Evolutionary conservation across 345 rosid species (phyloP).

Genomic region (Murraya koenigii): DNA sequence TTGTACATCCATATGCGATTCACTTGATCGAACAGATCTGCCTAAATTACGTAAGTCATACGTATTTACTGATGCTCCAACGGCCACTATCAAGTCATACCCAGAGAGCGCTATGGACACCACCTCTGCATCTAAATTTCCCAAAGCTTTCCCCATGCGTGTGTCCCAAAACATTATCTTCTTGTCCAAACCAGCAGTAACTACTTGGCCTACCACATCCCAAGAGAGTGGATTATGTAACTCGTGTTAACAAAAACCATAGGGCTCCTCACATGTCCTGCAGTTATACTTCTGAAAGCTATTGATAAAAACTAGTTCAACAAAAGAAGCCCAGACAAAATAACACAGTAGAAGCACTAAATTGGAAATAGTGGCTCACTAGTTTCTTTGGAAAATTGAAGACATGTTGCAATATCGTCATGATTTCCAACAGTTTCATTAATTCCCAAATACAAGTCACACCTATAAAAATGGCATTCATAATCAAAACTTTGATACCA

Average conservation of each 20-base stretch:
- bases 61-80: conserved; percentile 50
- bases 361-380: conserved; percentile 39
- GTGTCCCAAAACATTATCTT: conserved; percentile 69
- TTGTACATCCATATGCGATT: conserved; percentile 45
- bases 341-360: not conserved
- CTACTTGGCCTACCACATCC: conserved; percentile 50
- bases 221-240: not conserved
- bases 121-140: conserved; percentile 41
- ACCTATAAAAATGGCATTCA: conserved; percentile 37
- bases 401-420: conserved; percentile 64
- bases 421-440: conserved; percentile 55
- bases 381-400: conserved; percentile 55
- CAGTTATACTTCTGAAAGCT: not conserved
- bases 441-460: conserved; percentile 55
- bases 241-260: not conserved
- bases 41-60: conserved; percentile 71
- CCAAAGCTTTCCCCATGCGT: conserved; percentile 33
- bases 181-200: conserved; percentile 81
- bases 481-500: no score
- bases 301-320: not conserved
- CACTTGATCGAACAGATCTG: conserved; percentile 44
- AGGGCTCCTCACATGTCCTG: not conserved
- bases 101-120: conserved; percentile 71
- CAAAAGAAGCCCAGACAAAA: not conserved
- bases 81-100: conserved; percentile 57